Evolutionary conservation across 1,284 basidiomycete genomes (phyloP).

Genomic region (Apiotrichum montevideense): DNA sequence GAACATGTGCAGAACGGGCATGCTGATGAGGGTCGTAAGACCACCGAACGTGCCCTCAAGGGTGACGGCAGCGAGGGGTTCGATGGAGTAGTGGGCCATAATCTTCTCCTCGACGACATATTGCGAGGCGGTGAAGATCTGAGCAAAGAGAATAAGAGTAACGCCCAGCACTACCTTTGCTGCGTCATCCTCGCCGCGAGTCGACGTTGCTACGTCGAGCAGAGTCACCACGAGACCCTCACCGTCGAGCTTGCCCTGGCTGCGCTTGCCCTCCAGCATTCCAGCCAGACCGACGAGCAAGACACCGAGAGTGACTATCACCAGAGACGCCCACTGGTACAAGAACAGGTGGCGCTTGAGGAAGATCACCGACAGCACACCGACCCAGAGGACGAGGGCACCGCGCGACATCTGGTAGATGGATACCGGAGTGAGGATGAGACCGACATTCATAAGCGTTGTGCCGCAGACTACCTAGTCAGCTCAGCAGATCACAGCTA

Average conservation of each 20-base stretch:
- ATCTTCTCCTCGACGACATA: constrained; percentile 87
- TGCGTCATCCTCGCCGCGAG: constrained; percentile 36
- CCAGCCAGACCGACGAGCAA: constrained; percentile 87
- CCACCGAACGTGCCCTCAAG: constrained; percentile 90
- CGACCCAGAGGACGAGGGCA: constrained; percentile 94
- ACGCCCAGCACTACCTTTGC: constrained; percentile 56
- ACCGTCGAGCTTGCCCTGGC: neutral
- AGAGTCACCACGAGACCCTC: neutral
- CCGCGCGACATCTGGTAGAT: constrained; percentile 99
- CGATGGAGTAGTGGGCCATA: constrained; percentile 76
- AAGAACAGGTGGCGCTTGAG: constrained; percentile 57
- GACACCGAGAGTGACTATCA: constrained; percentile 86
- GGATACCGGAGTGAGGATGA: constrained; percentile 91
- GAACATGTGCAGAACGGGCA: constrained; percentile 50
- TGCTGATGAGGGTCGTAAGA: constrained; percentile 52
- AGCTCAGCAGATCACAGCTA: constrained; percentile 1
- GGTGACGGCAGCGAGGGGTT: constrained; percentile 89
- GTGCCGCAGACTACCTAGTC: constrained; percentile 35
- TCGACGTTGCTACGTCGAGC: constrained; percentile 1
- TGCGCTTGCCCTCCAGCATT: constrained; percentile 59
- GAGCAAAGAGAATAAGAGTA: constrained; percentile 89
- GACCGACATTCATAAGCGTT: constrained; percentile 87
- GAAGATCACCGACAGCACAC: constrained; percentile 85
- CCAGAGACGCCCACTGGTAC: constrained; percentile 72
- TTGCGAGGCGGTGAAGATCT: constrained; percentile 59